These are phyloP conservation scores for Termitomyces sp. DNA, from an alignment of 768 basidiomycete species.

Conservation along the genomic window DNA sequence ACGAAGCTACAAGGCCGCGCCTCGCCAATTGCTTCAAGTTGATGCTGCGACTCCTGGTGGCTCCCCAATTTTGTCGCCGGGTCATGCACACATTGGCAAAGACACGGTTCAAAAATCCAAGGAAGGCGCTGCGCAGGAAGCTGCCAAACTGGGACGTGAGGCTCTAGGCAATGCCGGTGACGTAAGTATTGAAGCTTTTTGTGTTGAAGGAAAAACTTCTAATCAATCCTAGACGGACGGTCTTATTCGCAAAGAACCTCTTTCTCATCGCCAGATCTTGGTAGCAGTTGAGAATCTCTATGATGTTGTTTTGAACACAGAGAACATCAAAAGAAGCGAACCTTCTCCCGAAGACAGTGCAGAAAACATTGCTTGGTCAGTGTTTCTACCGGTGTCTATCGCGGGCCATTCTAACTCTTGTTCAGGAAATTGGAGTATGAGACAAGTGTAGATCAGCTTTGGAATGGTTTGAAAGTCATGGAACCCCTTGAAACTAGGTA, in stretches of 20 bases:
- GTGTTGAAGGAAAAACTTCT: background rate
- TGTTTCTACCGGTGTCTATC: slow-evolving; percentile 4
- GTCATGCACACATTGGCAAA: slow-evolving; percentile 54
- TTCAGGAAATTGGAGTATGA: slow-evolving; percentile 59
- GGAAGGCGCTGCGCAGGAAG: slow-evolving; percentile 66
- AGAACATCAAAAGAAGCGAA: slow-evolving; percentile 81
- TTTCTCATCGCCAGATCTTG: slow-evolving; percentile 77
- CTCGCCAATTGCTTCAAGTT: slow-evolving; percentile 92
- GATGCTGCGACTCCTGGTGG: slow-evolving; percentile 46
- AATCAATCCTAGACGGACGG: slow-evolving; percentile 48
- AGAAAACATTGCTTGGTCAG: slow-evolving; percentile 47
- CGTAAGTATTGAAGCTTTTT: slow-evolving; percentile 31
- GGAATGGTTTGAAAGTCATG: slow-evolving; percentile 82
- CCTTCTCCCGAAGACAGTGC: slow-evolving; percentile 62
- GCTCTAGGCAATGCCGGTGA: slow-evolving; percentile 63
- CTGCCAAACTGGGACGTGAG: slow-evolving; percentile 72
- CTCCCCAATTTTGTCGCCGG: slow-evolving; percentile 45
- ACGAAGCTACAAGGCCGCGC: slow-evolving; percentile 93
- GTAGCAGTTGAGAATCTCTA: slow-evolving; percentile 82
- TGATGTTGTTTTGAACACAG: slow-evolving; percentile 78
- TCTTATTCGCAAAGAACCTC: slow-evolving; percentile 65
- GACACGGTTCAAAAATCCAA: slow-evolving; percentile 37
- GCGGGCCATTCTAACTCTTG: background rate
- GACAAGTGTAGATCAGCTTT: slow-evolving; percentile 65
- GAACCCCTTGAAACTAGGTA: slow-evolving; percentile 93